Base-by-base conservation (phyloP, 768 basidiomycete species). In the Macrolepiota albuminosa region DNA sequence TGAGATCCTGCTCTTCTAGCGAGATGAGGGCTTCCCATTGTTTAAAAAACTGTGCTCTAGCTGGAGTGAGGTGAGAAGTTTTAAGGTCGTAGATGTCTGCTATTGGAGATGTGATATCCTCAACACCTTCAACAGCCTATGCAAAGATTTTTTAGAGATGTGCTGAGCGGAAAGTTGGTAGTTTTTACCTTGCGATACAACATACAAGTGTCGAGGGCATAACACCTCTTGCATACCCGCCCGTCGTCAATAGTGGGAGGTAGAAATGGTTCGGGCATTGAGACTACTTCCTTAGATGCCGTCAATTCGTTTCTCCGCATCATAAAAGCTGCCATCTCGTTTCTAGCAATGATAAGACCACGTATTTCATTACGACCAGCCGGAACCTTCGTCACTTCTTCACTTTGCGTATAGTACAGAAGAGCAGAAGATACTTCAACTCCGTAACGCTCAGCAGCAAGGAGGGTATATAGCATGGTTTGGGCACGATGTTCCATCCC, bases 401-500 rank as follows among this genome's bases (percentile, higher is more conserved):
- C 91, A 64, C 84, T 87, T 71, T 97, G 95, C 1, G 95, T 95
- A 70, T 99, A 99, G 68, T 93, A 98, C 36, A 99, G 79, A 48
- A 99, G 75, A 14, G 97, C 97, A 7, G 87, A 84, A 1, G 85
- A 81, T 9, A 97, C 85, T 24, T 88, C 82, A 6, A 84, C 81
- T 6, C 87, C 92, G 67, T 98, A 98, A n/a, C 96, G 84, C 70
- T 98, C 95, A 42, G 85, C 84, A 66, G 94, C 85, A 1, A 99
- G 80, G 5, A 98, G 77, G 1, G 94, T 96, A 71, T 99, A 99
- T 4, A 99, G 75, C 88, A 98, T 95, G 1, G 97, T 99, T 73
- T 99, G 97, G 0, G 97, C 97, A 40, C 97, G 89, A 72, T 98
- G 96, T 64, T 96, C 94, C 84, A 95, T 86, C 0, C 85, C 88